phyloP scores from a whole-genome alignment of 306 rosid genomes.

The Carpinus fangiana region DNA sequence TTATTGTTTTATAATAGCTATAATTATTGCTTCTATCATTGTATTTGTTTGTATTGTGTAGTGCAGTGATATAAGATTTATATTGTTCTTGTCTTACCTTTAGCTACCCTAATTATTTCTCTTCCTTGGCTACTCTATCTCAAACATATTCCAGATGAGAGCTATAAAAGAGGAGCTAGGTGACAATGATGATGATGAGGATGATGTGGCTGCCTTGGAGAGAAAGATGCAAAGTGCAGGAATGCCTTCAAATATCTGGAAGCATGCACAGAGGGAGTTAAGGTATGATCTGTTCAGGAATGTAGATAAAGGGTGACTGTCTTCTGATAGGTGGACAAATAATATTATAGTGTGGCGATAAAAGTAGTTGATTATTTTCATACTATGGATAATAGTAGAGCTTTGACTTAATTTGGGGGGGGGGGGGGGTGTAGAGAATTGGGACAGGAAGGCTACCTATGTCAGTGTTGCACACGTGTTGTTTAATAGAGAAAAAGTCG shows the following conservation, averaged over 20 bases:
- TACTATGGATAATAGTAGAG: constrained; percentile 6
- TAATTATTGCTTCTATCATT: neutral
- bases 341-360: neutral
- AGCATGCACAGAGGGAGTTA: constrained; percentile 88
- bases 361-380: constrained; percentile 2
- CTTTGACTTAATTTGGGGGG: neutral
- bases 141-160: constrained; percentile 69
- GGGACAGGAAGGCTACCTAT: neutral
- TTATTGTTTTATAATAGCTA: neutral
- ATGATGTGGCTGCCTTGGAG: constrained; percentile 85
- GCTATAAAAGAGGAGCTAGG: constrained; percentile 99
- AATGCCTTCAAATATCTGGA: constrained; percentile 95
- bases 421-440: neutral
- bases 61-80: neutral
- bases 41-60: neutral
- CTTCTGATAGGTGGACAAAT: neutral
- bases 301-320: neutral
- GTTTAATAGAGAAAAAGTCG: neutral
- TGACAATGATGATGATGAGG: constrained; percentile 94
- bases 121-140: constrained; percentile 22
- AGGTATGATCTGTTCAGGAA: constrained; percentile 50
- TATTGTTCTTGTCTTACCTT: neutral
- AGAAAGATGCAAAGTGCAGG: constrained; percentile 96
- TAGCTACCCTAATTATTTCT: constrained; percentile 18
- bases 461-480: neutral